These are phyloP conservation scores for Fonsecaea multimorphosa DNA, from an alignment of 2,329 filamentous ascomycete genomes.

Conservation along the genomic window DNA sequence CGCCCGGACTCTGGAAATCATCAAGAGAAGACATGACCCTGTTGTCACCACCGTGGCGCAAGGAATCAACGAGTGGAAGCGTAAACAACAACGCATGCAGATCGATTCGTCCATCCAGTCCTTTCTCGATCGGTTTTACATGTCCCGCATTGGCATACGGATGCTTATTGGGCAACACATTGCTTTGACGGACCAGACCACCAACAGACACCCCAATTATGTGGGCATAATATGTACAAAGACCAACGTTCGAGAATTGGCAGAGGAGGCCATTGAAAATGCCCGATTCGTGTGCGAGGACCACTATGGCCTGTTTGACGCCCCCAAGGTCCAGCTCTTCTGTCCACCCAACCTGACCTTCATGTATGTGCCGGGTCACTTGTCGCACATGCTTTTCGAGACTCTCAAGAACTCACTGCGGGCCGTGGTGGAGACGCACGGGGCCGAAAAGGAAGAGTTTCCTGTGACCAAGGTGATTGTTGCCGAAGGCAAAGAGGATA, in stretches of 20 bases:
- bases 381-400: slow-evolving; percentile 99
- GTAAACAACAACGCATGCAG: slow-evolving; percentile 93
- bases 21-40: slow-evolving; percentile 94
- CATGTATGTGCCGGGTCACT: slow-evolving; percentile 99
- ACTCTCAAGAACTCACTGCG: slow-evolving; percentile 97
- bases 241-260: slow-evolving; percentile 93
- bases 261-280: slow-evolving; percentile 97
- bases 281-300: slow-evolving; percentile 99
- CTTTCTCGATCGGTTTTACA: slow-evolving; percentile 98
- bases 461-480: slow-evolving; percentile 97
- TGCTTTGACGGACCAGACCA: slow-evolving; percentile 89
- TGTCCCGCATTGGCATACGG: slow-evolving; percentile 98
- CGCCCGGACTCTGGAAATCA: slow-evolving; percentile 83
- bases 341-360: slow-evolving; percentile 94
- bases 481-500: slow-evolving; percentile 96
- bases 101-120: slow-evolving; percentile 95
- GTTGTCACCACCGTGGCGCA: slow-evolving; percentile 98
- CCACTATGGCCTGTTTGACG: slow-evolving; percentile 96
- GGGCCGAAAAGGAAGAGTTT: slow-evolving; percentile 93
- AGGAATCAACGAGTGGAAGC: slow-evolving; percentile 97
- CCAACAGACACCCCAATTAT: slow-evolving; percentile 87
- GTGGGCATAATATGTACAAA: slow-evolving; percentile 99
- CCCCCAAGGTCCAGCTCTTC: slow-evolving; percentile 93
- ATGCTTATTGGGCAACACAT: slow-evolving; percentile 99
- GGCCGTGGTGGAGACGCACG: slow-evolving; percentile 93